A percentile compares a stretch with the other conserved stretches of the same genome.
Evolutionary conservation across 2,329 filamentous ascomycete species (phyloP).

Genomic region (Rhinocladiella mackenziei): DNA sequence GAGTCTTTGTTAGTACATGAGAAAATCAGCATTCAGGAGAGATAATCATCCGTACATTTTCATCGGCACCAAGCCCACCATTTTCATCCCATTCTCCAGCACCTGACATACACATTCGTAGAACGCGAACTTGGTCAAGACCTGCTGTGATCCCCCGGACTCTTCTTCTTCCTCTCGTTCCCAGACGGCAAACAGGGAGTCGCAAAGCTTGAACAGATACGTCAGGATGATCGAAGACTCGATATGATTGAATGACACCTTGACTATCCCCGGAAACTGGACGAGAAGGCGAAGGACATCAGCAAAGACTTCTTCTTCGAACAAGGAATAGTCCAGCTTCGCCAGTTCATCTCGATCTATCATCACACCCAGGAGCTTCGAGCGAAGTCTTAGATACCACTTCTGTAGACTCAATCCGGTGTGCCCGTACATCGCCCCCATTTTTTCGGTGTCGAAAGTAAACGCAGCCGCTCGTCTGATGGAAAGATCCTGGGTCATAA

Average conservation of each 20-base stretch:
- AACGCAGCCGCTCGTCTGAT: slow-evolving; percentile 67
- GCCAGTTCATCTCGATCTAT: slow-evolving; percentile 57
- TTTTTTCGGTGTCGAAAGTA: slow-evolving; percentile 72
- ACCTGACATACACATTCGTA: slow-evolving; percentile 73
- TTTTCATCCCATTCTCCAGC: slow-evolving; percentile 74
- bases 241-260: slow-evolving; percentile 78
- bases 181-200: slow-evolving; percentile 7
- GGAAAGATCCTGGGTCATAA: slow-evolving; percentile 91
- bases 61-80: slow-evolving; percentile 74
- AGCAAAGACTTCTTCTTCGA: slow-evolving; percentile 59
- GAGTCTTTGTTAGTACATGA: too few species aligned
- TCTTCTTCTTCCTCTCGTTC: slow-evolving; percentile 51
- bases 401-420: slow-evolving; percentile 84
- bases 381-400: slow-evolving; percentile 67
- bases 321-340: slow-evolving; percentile 62
- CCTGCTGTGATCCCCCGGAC: slow-evolving; percentile 69
- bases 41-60: slow-evolving; percentile 44
- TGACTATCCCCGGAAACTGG: slow-evolving; percentile 79
- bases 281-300: slow-evolving; percentile 72
- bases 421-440: slow-evolving; percentile 81
- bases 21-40: background rate
- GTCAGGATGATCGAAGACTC: slow-evolving; percentile 66
- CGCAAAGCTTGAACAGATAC: slow-evolving; percentile 60
- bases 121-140: slow-evolving; percentile 68
- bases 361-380: slow-evolving; percentile 56